These are phyloP conservation scores for Plasmodium falciparum DNA, from an alignment of 169 alveolate genomes.

Conservation along the genomic window DNA sequence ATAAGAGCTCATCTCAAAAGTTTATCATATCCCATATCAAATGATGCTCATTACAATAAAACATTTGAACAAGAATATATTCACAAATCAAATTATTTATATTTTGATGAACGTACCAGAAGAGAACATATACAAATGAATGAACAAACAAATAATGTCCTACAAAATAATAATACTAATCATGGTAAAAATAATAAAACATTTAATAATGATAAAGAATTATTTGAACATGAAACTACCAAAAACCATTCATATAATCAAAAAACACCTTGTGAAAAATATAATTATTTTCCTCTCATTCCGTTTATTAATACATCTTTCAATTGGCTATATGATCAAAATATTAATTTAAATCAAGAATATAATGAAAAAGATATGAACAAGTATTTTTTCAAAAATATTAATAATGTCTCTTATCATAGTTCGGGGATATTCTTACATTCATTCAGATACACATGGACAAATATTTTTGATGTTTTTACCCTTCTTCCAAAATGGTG, in stretches of 20 bases:
- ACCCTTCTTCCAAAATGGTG: slow-evolving; percentile 76
- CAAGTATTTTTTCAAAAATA: slow-evolving; percentile 55
- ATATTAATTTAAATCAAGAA: slow-evolving; percentile 29
- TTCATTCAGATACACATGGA: slow-evolving; percentile 84
- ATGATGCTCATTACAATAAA: slow-evolving; percentile 81
- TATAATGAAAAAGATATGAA: slow-evolving; percentile 41
- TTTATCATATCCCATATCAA: slow-evolving; percentile 94
- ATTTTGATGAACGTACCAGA: slow-evolving; percentile 71
- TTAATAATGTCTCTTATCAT: slow-evolving; percentile 61
- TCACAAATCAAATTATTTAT: slow-evolving; percentile 72
- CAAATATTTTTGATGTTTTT: slow-evolving; percentile 63
- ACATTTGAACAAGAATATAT: slow-evolving; percentile 71
- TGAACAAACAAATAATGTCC: slow-evolving; percentile 40
- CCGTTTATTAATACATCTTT: slow-evolving; percentile 63
- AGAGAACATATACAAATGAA: slow-evolving; percentile 59
- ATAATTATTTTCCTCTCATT: slow-evolving; percentile 62
- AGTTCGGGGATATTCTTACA: slow-evolving; percentile 85
- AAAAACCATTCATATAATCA: background rate
- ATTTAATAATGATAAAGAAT: slow-evolving; percentile 39
- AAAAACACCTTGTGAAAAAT: slow-evolving; percentile 12
- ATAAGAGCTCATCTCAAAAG: slow-evolving; percentile 96
- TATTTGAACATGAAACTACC: background rate
- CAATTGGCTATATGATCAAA: slow-evolving; percentile 74
- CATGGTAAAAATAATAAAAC: background rate
- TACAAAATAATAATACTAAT: slow-evolving; percentile 8